Evolutionary conservation across 805 yeast genomes (phyloP), one percentile per base, ranked within the genome.

Genomic region (Zygoascus ofunaensis): DNA sequence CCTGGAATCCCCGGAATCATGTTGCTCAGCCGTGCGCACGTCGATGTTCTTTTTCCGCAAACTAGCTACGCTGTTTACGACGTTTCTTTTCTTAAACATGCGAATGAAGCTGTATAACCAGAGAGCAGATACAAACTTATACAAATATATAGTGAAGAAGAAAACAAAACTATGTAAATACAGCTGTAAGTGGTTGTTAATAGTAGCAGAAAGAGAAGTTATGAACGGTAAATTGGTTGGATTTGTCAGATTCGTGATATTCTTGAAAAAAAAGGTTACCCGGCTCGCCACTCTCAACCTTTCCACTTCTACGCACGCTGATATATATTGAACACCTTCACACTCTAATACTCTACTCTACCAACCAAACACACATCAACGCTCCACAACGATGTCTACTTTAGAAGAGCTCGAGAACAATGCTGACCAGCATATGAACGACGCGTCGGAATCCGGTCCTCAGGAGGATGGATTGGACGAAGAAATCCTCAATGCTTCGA

Each of bases 401-500:
- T 67, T 87, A 51, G 95, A 87, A 68, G 95, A 87, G 58, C 65
- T 86, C 53, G 90, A 82, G 34, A 26, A 26, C 12, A 26, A 26
- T 26, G 67, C 71, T 10, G 68, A 69, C 47, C 65, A 58, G 37
- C 59, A 64, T 28, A 73, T 72, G 51, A 76, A 71, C 42, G 73
- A 74, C 26, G 54, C 44, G 14, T 55, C 56, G 38, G 58, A 52
- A 34, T 26, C 30, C 12, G 10, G 12, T 7, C 30, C 7, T 14
- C 73, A 67, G 19, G 72, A 70, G 42, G 76, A 73, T 54, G 83
- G 76, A 51, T 68, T 89, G 50, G 96, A 87, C 61, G 79, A 77
- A 53, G 99, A 90, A 53, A 82, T 92, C 62, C 66, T 84, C 53
- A 69, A 68, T 49, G 76, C 87, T 41, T 76, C 95, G 32, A 80